A percentile compares a stretch with the other conserved stretches of the same genome.
These are phyloP conservation scores for Vigna trinervia DNA, from an alignment of 306 rosid species.

Conservation along the genomic window DNA sequence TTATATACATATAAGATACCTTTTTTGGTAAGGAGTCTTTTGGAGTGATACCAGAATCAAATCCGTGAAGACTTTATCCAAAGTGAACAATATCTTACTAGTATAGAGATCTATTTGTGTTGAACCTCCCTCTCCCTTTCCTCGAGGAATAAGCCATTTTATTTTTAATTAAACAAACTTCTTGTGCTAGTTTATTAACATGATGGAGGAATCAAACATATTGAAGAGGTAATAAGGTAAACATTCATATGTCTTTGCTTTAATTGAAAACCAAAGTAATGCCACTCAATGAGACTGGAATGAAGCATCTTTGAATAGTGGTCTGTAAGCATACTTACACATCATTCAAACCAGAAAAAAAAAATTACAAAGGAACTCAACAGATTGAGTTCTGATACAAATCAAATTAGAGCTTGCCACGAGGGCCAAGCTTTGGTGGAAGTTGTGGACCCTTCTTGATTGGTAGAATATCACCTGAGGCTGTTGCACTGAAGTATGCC, in stretches of 20 bases:
- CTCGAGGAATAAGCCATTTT: background rate
- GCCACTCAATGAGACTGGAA: slow-evolving; percentile 47
- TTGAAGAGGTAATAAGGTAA: background rate
- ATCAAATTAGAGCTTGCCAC: slow-evolving; percentile 82
- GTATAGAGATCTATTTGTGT: too few relatives aligned
- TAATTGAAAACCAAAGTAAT: slow-evolving; percentile 36
- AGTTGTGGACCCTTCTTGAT: slow-evolving; percentile 98
- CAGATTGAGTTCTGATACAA: slow-evolving; percentile 12
- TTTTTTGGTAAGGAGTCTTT: too few relatives aligned
- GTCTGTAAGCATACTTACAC: slow-evolving; percentile 60
- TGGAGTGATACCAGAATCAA: too few relatives aligned
- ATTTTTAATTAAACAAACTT: background rate
- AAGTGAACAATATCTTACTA: too few relatives aligned
- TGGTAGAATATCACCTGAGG: slow-evolving; percentile 82
- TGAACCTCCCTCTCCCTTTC: too few relatives aligned
- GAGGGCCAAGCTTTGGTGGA: slow-evolving; percentile 91
- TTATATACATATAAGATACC: too few relatives aligned
- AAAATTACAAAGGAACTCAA: background rate
- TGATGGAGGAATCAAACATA: background rate
- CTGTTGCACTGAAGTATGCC: slow-evolving; percentile 84
- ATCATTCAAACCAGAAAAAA: slow-evolving; percentile 44
- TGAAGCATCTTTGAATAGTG: slow-evolving; percentile 48
- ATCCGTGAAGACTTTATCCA: accelerated
- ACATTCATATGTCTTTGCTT: background rate
- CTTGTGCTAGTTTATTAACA: background rate